Evolutionary conservation across 2,329 filamentous ascomycete species (phyloP).

Genomic region (Chrysoporthe deuterocubensis): DNA sequence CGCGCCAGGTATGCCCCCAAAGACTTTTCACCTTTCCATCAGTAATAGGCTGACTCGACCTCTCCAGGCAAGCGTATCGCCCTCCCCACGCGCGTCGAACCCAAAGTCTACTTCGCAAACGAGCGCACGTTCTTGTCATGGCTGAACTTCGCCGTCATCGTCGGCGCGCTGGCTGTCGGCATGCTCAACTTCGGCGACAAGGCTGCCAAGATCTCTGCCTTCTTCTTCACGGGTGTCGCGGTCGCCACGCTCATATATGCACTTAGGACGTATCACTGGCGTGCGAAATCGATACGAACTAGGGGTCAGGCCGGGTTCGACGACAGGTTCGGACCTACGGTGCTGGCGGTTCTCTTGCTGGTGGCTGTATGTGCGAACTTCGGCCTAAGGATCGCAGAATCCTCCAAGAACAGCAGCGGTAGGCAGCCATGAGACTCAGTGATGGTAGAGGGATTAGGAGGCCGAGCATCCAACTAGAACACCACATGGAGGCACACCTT

Average conservation of each 20-base stretch:
- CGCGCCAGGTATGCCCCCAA: conserved; percentile 70
- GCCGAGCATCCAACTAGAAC: background rate
- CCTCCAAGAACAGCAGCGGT: conserved; percentile 35
- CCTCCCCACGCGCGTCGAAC: conserved; percentile 95
- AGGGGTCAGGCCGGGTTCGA: conserved; percentile 95
- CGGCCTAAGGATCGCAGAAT: conserved; percentile 71
- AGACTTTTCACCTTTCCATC: conserved; percentile 7
- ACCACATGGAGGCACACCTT: background rate
- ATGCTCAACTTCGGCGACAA: conserved; percentile 98
- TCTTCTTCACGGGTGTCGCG: conserved; percentile 90
- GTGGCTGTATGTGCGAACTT: conserved; percentile 96
- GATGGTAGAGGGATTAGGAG: background rate
- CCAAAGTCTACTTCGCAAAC: conserved; percentile 99
- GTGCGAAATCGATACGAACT: conserved; percentile 88
- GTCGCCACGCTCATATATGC: conserved; percentile 97
- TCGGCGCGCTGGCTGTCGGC: conserved; percentile 93
- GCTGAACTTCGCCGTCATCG: conserved; percentile 99
- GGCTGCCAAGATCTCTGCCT: conserved; percentile 90
- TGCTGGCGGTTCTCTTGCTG: conserved; percentile 84
- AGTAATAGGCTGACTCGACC: conserved; percentile 20
- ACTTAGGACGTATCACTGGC: conserved; percentile 94
- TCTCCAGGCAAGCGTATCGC: conserved; percentile 91
- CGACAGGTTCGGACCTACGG: conserved; percentile 90
- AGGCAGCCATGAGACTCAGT: conserved; percentile 6
- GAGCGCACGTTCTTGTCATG: conserved; percentile 98